These are phyloP conservation scores for Neurospora sp. DNA, from an alignment of 495 filamentous ascomycete genomes.

Conservation along the genomic window DNA sequence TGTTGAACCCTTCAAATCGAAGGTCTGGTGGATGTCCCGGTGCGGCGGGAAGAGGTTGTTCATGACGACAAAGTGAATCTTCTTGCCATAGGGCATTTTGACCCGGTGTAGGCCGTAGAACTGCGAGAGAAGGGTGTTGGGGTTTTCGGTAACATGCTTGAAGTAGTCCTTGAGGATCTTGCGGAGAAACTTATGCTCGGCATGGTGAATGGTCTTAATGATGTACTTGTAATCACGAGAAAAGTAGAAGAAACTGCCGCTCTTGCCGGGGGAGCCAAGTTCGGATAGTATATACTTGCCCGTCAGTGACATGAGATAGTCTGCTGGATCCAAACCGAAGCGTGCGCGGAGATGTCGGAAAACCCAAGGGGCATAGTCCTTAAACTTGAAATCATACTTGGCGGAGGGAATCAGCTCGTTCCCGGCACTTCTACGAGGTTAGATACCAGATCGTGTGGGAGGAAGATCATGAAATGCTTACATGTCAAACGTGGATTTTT, in stretches of 20 bases:
- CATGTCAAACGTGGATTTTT: conserved; percentile 99
- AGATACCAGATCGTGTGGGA: neutral
- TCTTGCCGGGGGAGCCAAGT: conserved; percentile 93
- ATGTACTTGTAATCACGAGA: conserved; percentile 99
- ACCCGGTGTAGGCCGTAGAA: conserved; percentile 97
- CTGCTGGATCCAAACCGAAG: conserved; percentile 88
- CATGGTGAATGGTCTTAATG: conserved; percentile 98
- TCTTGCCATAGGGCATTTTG: conserved; percentile 95
- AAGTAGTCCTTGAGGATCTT: conserved; percentile 92
- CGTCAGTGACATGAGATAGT: conserved; percentile 96
- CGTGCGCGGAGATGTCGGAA: conserved; percentile 85
- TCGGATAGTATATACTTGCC: conserved; percentile 98
- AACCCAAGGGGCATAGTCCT: conserved; percentile 98
- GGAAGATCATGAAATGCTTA: conserved; percentile 2
- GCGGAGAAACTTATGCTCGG: conserved; percentile 88
- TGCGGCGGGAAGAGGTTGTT: conserved; percentile 98
- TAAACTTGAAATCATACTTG: conserved; percentile 99
- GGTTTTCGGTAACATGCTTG: conserved; percentile 82
- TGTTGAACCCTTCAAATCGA: conserved; percentile 96
- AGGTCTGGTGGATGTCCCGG: conserved; percentile 93
- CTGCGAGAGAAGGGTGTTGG: conserved; percentile 92
- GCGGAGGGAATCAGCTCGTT: conserved; percentile 96
- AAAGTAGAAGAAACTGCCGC: conserved; percentile 99
- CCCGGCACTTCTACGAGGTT: conserved; percentile 53
- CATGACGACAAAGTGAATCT: conserved; percentile 99